These are phyloP conservation scores for Echeveria elegans DNA, from an alignment of 164 flowering plant species.

Conservation along the genomic window DNA sequence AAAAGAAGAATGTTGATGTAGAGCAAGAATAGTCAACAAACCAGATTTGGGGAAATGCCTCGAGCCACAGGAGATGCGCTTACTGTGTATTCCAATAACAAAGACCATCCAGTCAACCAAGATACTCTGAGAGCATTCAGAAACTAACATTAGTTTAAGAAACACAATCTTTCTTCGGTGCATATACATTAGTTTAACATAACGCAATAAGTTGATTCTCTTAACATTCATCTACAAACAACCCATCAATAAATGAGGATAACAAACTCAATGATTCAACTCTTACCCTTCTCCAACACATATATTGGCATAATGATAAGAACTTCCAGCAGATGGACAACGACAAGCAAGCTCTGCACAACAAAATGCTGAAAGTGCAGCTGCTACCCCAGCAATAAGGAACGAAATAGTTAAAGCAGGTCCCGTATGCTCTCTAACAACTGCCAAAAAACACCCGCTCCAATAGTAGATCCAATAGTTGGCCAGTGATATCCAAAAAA, in stretches of 20 bases:
- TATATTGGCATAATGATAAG: slow-evolving; percentile 88
- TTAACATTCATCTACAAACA: no score
- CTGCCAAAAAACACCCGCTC: slow-evolving; percentile 91
- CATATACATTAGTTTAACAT: no score
- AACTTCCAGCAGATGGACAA: slow-evolving; percentile 97
- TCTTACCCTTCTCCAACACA: slow-evolving; percentile 93
- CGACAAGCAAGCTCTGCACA: slow-evolving; percentile 96
- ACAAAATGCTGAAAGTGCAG: slow-evolving; percentile 93
- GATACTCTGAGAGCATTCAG: slow-evolving; percentile 42
- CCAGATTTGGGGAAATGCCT: slow-evolving; percentile 76
- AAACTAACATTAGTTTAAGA: not conserved
- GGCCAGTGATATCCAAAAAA: not conserved
- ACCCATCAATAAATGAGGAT: no score
- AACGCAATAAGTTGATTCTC: no score
- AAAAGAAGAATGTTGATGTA: no score
- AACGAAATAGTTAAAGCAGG: slow-evolving; percentile 86
- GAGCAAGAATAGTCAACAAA: no score
- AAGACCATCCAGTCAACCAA: slow-evolving; percentile 72
- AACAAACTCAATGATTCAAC: no score
- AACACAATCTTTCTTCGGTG: not conserved
- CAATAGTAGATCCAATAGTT: slow-evolving; percentile 52
- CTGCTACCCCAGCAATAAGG: slow-evolving; percentile 86
- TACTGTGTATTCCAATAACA: slow-evolving; percentile 63
- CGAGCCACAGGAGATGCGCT: slow-evolving; percentile 73
- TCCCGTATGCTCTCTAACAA: slow-evolving; percentile 85